Percentiles rank a stretch among this genome's conserved stretches.
Evolutionary conservation across 495 filamentous ascomycete species (phyloP).

Genomic region (Choiromyces venosus): DNA sequence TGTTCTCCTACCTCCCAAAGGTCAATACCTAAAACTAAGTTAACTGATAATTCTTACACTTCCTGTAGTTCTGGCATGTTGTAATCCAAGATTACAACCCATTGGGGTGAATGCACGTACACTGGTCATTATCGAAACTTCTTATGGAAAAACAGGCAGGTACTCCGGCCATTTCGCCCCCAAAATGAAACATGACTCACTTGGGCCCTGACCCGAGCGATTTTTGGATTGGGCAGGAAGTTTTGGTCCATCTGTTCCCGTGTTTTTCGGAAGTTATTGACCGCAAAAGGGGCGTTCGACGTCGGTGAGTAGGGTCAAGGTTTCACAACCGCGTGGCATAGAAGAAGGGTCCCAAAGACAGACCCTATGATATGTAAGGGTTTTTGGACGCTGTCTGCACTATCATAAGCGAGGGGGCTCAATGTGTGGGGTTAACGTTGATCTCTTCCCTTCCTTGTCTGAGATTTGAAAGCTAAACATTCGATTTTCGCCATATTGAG

Average conservation of each 20-base stretch:
- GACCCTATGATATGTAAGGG: slow-evolving; percentile 23
- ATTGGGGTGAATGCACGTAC: background rate
- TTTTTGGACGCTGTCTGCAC: slow-evolving; percentile 12
- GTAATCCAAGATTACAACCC: background rate
- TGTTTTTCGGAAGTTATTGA: background rate
- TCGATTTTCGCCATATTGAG: background rate
- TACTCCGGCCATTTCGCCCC: background rate
- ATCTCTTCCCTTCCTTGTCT: background rate
- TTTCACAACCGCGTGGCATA: slow-evolving; percentile 20
- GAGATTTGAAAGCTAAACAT: background rate
- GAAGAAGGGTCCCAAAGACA: slow-evolving; percentile 20
- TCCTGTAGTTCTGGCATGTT: background rate
- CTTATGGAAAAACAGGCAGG: background rate
- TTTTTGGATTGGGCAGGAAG: background rate
- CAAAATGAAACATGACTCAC: background rate
- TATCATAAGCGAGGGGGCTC: slow-evolving; percentile 24
- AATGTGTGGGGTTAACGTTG: slow-evolving; percentile 10
- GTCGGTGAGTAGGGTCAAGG: slow-evolving; percentile 21
- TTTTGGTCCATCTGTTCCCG: background rate
- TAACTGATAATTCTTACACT: background rate
- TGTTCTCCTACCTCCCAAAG: background rate
- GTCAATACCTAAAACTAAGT: background rate
- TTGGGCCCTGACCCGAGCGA: background rate
- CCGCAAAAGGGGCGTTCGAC: background rate
- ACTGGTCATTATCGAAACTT: background rate